Conservation (phyloP, 345 rosid genomes). For the Pseudoturritis turrita region DNA sequence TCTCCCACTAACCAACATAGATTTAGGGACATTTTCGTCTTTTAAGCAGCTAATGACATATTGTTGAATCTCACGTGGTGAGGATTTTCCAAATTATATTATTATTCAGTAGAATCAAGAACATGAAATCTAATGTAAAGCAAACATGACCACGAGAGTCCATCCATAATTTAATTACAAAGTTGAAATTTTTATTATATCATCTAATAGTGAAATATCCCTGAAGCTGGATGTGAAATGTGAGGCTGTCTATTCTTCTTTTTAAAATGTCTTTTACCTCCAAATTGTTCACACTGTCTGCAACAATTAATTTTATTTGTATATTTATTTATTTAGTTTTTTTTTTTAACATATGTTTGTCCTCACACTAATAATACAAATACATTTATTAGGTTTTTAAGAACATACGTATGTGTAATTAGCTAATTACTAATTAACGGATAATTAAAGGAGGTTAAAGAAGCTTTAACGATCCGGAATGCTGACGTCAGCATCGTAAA, state of each 20-base stretch:
- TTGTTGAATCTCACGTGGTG: conserved; percentile 23
- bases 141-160: conserved; percentile 8
- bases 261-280: conserved; percentile 15
- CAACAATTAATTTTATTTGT: not conserved
- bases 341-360: not conserved
- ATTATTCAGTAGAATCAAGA: not conserved
- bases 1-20: not conserved
- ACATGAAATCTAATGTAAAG: not conserved
- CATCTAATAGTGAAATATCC: conserved; percentile 3
- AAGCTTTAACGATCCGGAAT: conserved; percentile 15
- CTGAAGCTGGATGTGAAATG: conserved; percentile 8
- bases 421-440: not conserved
- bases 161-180: conserved; percentile 4
- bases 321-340: not conserved
- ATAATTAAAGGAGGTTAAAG: not conserved
- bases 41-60: not conserved
- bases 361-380: not conserved
- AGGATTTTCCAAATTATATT: not conserved
- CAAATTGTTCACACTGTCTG: not conserved
- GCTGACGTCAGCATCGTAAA: conserved; percentile 45
- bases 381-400: no score
- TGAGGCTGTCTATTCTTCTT: conserved; percentile 11
- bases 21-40: conserved; percentile 16
- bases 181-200: not conserved
- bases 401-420: no score